Percentiles rank a stretch among this genome's conserved stretches.
Evolutionary conservation across 257 asterid genomes (phyloP).

Genomic region (Ilex asprella): DNA sequence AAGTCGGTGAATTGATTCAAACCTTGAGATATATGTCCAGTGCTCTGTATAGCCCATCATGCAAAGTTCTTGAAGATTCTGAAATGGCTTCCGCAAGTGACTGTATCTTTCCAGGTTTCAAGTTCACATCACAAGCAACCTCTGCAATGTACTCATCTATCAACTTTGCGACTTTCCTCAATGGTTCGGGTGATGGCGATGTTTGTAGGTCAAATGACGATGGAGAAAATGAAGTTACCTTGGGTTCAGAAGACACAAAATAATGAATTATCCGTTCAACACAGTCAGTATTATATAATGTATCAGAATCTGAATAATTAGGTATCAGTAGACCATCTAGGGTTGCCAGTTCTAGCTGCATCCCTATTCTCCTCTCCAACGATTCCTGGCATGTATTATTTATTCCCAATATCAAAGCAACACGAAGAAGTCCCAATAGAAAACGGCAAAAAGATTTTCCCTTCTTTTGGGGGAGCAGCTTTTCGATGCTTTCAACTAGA

Average conservation of each 20-base stretch:
- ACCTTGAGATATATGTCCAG: slow-evolving; percentile 87
- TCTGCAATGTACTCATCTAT: slow-evolving; percentile 82
- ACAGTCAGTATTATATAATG: slow-evolving; percentile 71
- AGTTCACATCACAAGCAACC: slow-evolving; percentile 87
- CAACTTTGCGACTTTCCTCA: slow-evolving; percentile 72
- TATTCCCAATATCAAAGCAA: slow-evolving; percentile 73
- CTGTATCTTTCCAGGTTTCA: slow-evolving; percentile 71
- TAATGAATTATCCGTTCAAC: slow-evolving; percentile 67
- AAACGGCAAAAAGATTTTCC: slow-evolving; percentile 81
- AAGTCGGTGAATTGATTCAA: slow-evolving; percentile 11
- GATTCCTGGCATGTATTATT: slow-evolving; percentile 47
- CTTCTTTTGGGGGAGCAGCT: slow-evolving; percentile 69
- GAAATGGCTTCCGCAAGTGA: slow-evolving; percentile 78
- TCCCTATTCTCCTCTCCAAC: slow-evolving; percentile 69
- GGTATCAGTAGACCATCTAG: slow-evolving; percentile 78
- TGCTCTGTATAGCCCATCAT: slow-evolving; percentile 93
- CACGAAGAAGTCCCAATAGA: slow-evolving; percentile 72
- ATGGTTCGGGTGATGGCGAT: slow-evolving; percentile 54
- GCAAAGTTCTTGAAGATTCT: slow-evolving; percentile 77
- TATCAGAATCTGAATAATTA: slow-evolving; percentile 79
- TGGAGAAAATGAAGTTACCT: slow-evolving; percentile 33
- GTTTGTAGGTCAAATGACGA: slow-evolving; percentile 43
- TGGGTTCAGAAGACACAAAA: slow-evolving; percentile 56
- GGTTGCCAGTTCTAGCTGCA: slow-evolving; percentile 71
- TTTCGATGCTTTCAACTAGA: slow-evolving; percentile 60